Percentiles rank a stretch among this genome's conserved stretches.
Evolutionary conservation across 2,329 filamentous ascomycete genomes (phyloP).

Genomic region (Sporothrix curviconia): DNA sequence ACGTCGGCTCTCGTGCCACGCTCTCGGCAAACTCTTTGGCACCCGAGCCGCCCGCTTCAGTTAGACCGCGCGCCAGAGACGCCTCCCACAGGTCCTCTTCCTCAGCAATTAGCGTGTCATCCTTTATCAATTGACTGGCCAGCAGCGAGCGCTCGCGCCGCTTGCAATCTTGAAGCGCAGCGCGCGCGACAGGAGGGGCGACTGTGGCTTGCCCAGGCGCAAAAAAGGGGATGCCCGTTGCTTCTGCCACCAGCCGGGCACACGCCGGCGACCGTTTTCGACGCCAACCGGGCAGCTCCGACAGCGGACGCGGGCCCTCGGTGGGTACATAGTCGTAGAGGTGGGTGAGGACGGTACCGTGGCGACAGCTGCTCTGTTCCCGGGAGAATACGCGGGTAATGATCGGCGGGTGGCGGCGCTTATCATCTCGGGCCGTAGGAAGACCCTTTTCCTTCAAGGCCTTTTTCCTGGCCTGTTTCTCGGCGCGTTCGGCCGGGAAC

Average conservation of each 20-base stretch:
- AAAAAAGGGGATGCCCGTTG: slow-evolving; percentile 57
- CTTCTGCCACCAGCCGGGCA: slow-evolving; percentile 52
- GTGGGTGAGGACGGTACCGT: not conserved
- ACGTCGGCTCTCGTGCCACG: slow-evolving; percentile 22
- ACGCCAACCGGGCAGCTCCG: slow-evolving; percentile 41
- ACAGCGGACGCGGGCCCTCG: slow-evolving; percentile 41
- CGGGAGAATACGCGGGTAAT: slow-evolving; percentile 23
- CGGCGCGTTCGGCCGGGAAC: not conserved
- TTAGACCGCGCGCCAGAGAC: slow-evolving; percentile 31
- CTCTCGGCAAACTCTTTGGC: not conserved
- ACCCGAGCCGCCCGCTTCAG: slow-evolving; percentile 24
- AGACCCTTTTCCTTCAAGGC: too few relatives aligned
- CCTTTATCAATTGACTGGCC: slow-evolving; percentile 35
- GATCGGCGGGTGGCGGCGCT: slow-evolving; percentile 22
- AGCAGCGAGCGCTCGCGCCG: slow-evolving; percentile 37
- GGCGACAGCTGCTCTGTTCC: slow-evolving; percentile 17
- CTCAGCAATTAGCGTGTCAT: slow-evolving; percentile 25
- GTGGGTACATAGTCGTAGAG: slow-evolving; percentile 39
- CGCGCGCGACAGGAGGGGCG: slow-evolving; percentile 49
- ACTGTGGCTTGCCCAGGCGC: slow-evolving; percentile 60
- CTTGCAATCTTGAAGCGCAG: slow-evolving; percentile 44
- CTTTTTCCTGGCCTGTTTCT: not conserved
- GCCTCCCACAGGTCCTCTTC: slow-evolving; percentile 46
- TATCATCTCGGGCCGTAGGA: too few relatives aligned
- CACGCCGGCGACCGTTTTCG: slow-evolving; percentile 41